phyloP scores from a whole-genome alignment of 139 green algal genomes.

The Chlamydomonas schloesseri region DNA sequence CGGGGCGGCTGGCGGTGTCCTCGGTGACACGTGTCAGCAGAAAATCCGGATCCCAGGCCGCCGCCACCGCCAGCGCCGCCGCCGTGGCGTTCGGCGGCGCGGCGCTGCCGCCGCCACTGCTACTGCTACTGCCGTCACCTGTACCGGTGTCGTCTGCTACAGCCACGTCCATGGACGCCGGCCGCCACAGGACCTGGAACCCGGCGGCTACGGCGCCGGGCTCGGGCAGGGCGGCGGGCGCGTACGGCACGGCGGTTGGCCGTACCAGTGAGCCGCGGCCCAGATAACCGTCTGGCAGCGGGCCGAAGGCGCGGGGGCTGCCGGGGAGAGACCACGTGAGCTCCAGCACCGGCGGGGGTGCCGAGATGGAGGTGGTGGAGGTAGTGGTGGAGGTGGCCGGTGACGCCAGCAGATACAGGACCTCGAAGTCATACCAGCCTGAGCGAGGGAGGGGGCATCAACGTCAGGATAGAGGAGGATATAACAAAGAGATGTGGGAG shows the following conservation, averaged over 20 bases:
- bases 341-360: background rate
- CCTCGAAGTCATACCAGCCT: constrained; percentile 37
- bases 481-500: too few species aligned
- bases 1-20: too few species aligned
- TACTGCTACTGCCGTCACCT: too few species aligned
- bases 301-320: background rate
- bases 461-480: too few species aligned
- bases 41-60: background rate
- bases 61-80: background rate
- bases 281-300: background rate
- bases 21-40: background rate
- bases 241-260: background rate
- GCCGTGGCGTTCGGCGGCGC: background rate
- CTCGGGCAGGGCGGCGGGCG: background rate
- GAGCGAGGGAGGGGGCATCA: too few species aligned
- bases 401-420: background rate
- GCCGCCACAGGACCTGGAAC: background rate
- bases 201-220: background rate
- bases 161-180: background rate
- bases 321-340: background rate
- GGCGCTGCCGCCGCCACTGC: background rate
- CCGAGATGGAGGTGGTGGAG: too few species aligned
- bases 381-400: background rate
- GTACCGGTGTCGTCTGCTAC: too few species aligned
- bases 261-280: background rate